phyloP scores from a whole-genome alignment of 352 stramenopile genomes.

The Globisporangium camurandrum region DNA sequence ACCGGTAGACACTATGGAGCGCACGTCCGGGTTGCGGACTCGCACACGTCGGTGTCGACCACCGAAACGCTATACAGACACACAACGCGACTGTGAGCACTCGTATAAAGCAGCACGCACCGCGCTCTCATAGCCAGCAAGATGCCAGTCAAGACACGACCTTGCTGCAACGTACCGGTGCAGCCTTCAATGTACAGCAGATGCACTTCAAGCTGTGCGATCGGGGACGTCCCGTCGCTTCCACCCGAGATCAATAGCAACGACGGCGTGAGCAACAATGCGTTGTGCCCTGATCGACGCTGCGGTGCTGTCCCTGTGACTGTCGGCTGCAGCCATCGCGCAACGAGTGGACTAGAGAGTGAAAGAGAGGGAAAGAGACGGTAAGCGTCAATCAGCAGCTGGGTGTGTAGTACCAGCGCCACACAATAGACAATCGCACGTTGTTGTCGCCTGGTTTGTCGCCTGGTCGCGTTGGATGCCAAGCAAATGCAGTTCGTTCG shows the following conservation, averaged over 20 bases:
- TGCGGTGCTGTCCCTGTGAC: slow-evolving; percentile 29
- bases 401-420: no score
- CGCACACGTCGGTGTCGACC: slow-evolving; percentile 31
- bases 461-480: slow-evolving; percentile 1
- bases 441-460: not conserved
- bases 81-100: not conserved
- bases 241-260: slow-evolving; percentile 49
- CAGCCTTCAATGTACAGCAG: slow-evolving; percentile 35
- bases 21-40: slow-evolving; percentile 32
- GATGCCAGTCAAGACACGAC: no score
- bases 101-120: no score
- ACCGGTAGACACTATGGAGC: slow-evolving; percentile 52
- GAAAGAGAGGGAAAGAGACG: no score
- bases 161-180: slow-evolving; percentile 20
- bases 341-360: slow-evolving; percentile 17
- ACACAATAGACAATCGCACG: not conserved
- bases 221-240: slow-evolving; percentile 50
- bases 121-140: no score
- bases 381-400: no score
- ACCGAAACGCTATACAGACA: slow-evolving; percentile 28
- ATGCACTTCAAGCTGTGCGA: slow-evolving; percentile 30
- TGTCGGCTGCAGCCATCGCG: slow-evolving; percentile 28
- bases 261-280: slow-evolving; percentile 32
- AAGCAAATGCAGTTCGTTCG: slow-evolving; percentile 55
- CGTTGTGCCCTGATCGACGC: slow-evolving; percentile 35